phyloP scores from a whole-genome alignment of 1,139 yeast genomes.

The Spencermartinsiella ligniputridi region DNA sequence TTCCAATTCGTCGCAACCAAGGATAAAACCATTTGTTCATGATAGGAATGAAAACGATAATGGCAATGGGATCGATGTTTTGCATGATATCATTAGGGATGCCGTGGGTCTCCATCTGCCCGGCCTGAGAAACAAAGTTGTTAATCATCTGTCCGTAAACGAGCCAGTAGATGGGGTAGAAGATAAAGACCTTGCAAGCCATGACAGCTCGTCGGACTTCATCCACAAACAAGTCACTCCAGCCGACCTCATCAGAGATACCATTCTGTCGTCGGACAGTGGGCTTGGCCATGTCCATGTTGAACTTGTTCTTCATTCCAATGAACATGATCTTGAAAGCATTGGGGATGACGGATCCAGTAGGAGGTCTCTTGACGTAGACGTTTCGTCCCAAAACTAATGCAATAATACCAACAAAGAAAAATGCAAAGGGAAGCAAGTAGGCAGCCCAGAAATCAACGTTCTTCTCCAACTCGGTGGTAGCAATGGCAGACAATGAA shows the following conservation, averaged over 20 bases:
- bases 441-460: slow-evolving; percentile 78
- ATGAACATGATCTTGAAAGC: slow-evolving; percentile 48
- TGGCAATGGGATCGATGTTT: slow-evolving; percentile 57
- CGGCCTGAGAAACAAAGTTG: slow-evolving; percentile 64
- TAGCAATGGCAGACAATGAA: slow-evolving; percentile 70
- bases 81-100: slow-evolving; percentile 65
- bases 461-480: slow-evolving; percentile 65
- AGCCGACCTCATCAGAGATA: slow-evolving; percentile 43
- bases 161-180: slow-evolving; percentile 64
- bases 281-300: slow-evolving; percentile 54
- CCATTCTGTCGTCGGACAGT: slow-evolving; percentile 39
- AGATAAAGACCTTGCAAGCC: slow-evolving; percentile 61
- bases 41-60: slow-evolving; percentile 59
- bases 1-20: slow-evolving; percentile 45
- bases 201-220: slow-evolving; percentile 54
- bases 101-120: slow-evolving; percentile 57
- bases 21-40: slow-evolving; percentile 54
- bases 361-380: slow-evolving; percentile 59
- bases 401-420: slow-evolving; percentile 56
- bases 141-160: slow-evolving; percentile 64
- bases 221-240: slow-evolving; percentile 60
- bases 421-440: slow-evolving; percentile 58
- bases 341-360: slow-evolving; percentile 57
- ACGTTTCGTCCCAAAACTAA: slow-evolving; percentile 52
- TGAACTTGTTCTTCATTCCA: slow-evolving; percentile 46